A percentile compares a stretch with the other conserved stretches of the same genome.
Conservation (phyloP, 192 early-diverging fungal genomes). For the Entomortierella chlamydospora region DNA sequence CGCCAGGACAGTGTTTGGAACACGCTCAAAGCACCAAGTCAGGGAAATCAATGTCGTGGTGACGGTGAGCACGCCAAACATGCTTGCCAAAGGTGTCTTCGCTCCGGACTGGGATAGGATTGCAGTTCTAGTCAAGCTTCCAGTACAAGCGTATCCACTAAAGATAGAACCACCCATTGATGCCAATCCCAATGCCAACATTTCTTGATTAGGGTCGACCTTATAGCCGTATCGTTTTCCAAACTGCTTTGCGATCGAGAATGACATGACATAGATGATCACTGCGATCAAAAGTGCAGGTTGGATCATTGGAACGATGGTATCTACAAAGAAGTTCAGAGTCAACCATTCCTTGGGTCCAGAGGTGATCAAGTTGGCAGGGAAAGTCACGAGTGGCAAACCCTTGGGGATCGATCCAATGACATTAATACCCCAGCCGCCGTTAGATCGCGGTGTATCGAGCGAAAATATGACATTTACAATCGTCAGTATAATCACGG, state of each 20-base stretch:
- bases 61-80: conserved; percentile 81
- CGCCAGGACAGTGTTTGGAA: conserved; percentile 80
- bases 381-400: conserved; percentile 34
- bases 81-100: conserved; percentile 78
- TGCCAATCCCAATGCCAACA: conserved; percentile 52
- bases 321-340: conserved; percentile 13
- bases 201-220: conserved; percentile 53
- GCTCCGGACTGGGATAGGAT: conserved; percentile 87
- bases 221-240: conserved; percentile 51
- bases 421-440: conserved; percentile 41
- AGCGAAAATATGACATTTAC: conserved; percentile 39
- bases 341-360: conserved; percentile 46
- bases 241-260: conserved; percentile 55
- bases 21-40: conserved; percentile 85
- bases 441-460: conserved; percentile 38
- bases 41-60: conserved; percentile 79
- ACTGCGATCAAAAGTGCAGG: conserved; percentile 52
- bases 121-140: conserved; percentile 70
- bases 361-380: conserved; percentile 35
- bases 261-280: conserved; percentile 53
- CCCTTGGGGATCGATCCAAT: conserved; percentile 54
- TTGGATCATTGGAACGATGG: conserved; percentile 41
- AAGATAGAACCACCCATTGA: conserved; percentile 52
- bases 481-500: conserved; percentile 44
- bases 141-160: conserved; percentile 53